A percentile compares a stretch with the other conserved stretches of the same genome.
Evolutionary conservation across 179 eudicot species (phyloP).

Genomic region (Spergularia azorica): DNA sequence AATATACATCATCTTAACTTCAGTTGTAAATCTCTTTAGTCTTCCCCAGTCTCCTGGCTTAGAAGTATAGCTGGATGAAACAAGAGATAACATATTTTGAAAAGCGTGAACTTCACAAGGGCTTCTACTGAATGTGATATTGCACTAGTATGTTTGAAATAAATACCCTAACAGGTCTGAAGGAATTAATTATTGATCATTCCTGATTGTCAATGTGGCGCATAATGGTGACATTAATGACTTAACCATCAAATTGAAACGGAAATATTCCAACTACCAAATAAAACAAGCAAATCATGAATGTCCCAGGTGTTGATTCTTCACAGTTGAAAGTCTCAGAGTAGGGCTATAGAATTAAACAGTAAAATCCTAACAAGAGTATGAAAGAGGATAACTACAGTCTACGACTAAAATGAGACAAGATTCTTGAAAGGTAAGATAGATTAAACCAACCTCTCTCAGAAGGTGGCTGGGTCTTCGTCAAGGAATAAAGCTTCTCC

Average conservation of each 20-base stretch:
- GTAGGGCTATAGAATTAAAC: neutral
- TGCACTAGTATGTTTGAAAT: constrained; percentile 3
- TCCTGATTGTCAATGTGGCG: too few relatives aligned
- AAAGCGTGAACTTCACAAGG: neutral
- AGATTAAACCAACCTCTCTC: constrained; percentile 39
- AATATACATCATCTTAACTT: neutral
- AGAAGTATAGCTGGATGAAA: neutral
- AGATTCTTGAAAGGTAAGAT: neutral
- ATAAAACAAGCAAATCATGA: neutral
- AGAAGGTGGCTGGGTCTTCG: constrained; percentile 35
- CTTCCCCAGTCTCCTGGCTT: too few relatives aligned
- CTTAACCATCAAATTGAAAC: neutral
- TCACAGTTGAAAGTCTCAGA: neutral
- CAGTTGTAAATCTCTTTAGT: neutral
- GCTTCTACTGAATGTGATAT: neutral
- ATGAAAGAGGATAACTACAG: neutral
- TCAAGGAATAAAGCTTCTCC: constrained; percentile 69
- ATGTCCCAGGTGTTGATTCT: neutral
- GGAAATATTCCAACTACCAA: neutral
- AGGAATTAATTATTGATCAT: too few relatives aligned
- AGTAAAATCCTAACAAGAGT: neutral
- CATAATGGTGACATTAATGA: neutral
- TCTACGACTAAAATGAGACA: neutral
- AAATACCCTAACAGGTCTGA: neutral
- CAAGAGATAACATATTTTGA: neutral